Percentiles rank a stretch among this genome's conserved stretches.
Evolutionary conservation across 73 alveolate genomes (phyloP).

Genomic region (Blepharisma stoltei): DNA sequence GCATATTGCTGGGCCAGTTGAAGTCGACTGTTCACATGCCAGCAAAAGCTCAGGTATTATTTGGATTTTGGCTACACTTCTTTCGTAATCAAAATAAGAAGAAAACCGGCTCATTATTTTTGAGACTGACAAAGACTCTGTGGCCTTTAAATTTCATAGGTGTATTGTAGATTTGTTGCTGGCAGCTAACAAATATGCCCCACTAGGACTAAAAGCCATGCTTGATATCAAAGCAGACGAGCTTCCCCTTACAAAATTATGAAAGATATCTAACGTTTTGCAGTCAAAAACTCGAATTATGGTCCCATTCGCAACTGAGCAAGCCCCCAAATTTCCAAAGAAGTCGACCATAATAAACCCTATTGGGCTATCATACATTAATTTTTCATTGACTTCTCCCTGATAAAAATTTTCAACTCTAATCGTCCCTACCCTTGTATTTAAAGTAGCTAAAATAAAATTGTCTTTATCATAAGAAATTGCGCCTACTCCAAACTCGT

Average conservation of each 20-base stretch:
- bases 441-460: neutral
- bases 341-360: neutral
- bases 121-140: neutral
- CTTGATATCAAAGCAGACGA: neutral
- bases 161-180: conserved; percentile 16
- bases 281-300: neutral
- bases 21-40: too few relatives aligned
- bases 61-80: too few relatives aligned
- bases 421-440: neutral
- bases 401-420: conserved; percentile 10
- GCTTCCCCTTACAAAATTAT: conserved; percentile 3
- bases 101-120: too few relatives aligned
- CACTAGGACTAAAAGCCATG: neutral
- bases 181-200: conserved; percentile 7
- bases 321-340: neutral
- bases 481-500: conserved; percentile 27
- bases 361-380: neutral
- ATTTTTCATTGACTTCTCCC: neutral
- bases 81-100: too few relatives aligned
- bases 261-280: neutral
- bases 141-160: neutral
- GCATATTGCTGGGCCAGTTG: too few relatives aligned
- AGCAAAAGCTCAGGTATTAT: too few relatives aligned
- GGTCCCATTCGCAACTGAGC: conserved; percentile 1
- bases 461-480: conserved; percentile 9